Percentiles rank a stretch among this genome's conserved stretches.
phyloP scores from a whole-genome alignment of 1,284 basidiomycete genomes.

The Phellopilus nigrolimitatus region DNA sequence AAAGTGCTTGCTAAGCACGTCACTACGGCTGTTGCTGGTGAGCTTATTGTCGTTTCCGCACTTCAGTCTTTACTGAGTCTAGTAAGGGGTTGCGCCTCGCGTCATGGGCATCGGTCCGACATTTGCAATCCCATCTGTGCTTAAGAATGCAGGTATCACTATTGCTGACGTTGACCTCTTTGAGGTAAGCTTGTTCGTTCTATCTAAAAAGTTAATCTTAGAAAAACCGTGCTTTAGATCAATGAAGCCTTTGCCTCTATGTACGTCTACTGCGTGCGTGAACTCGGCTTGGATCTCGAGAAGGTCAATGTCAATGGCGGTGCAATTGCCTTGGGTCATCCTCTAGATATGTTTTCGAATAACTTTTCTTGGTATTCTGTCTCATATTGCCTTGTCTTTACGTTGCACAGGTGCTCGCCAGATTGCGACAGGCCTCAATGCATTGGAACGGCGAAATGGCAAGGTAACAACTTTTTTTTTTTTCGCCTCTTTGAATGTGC shows the following conservation, averaged over 20 bases:
- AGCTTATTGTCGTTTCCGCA: slow-evolving; percentile 20
- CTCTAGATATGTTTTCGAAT: slow-evolving; percentile 73
- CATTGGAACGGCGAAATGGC: slow-evolving; percentile 70
- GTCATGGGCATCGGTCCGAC: slow-evolving; percentile 84
- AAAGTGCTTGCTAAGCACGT: slow-evolving; percentile 76
- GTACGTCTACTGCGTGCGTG: slow-evolving; percentile 76
- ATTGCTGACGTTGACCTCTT: slow-evolving; percentile 75
- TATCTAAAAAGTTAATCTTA: background rate
- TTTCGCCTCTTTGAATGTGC: background rate
- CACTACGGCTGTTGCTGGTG: slow-evolving; percentile 68
- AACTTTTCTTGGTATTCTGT: slow-evolving; percentile 10
- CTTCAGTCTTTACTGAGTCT: slow-evolving; percentile 2
- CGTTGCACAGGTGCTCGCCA: slow-evolving; percentile 75
- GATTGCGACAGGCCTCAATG: slow-evolving; percentile 83
- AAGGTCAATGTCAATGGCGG: slow-evolving; percentile 90
- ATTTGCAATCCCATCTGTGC: slow-evolving; percentile 65
- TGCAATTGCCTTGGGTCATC: slow-evolving; percentile 84
- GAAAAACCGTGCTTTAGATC: slow-evolving; percentile 42
- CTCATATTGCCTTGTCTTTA: slow-evolving; percentile 18
- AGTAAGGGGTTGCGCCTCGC: slow-evolving; percentile 61
- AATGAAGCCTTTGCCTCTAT: slow-evolving; percentile 94
- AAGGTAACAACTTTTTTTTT: slow-evolving; percentile 47
- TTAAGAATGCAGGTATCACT: slow-evolving; percentile 62
- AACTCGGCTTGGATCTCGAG: slow-evolving; percentile 63
- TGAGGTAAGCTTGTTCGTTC: slow-evolving; percentile 45